phyloP scores from a whole-genome alignment of 2,329 filamentous ascomycete species.

The Paecilomyces variotii region DNA sequence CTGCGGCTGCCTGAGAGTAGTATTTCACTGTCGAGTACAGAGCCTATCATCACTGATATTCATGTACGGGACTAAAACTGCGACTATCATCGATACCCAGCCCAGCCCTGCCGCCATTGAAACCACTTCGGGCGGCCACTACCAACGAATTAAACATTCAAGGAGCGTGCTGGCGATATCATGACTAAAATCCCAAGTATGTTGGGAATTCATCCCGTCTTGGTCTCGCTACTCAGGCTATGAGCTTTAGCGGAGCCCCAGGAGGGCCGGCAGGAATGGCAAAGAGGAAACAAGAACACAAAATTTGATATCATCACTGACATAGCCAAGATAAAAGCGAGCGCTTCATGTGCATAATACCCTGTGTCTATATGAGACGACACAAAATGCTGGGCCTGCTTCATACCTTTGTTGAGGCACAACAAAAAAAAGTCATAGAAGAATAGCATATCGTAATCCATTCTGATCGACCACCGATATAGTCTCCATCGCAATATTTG shows the following conservation, averaged over 20 bases:
- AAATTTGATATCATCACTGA: not conserved
- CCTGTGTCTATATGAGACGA: not conserved
- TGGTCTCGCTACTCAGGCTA: not conserved
- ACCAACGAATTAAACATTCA: not conserved
- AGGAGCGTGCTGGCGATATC: not conserved
- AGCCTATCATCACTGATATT: not conserved
- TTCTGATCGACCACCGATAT: too few relatives aligned
- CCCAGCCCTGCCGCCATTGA: not conserved
- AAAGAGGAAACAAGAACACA: not conserved
- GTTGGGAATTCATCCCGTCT: not conserved
- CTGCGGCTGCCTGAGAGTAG: constrained; percentile 4
- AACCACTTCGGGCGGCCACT: not conserved
- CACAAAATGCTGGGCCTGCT: not conserved
- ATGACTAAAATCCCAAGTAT: not conserved
- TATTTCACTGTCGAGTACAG: not conserved
- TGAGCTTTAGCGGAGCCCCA: not conserved
- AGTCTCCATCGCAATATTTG: too few relatives aligned
- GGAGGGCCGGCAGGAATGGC: not conserved
- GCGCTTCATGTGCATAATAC: not conserved
- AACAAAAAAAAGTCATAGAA: not conserved
- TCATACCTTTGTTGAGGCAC: not conserved
- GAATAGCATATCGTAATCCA: too few relatives aligned
- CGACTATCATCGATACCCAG: not conserved
- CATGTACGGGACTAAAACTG: not conserved
- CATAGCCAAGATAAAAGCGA: not conserved